Percentiles rank a stretch among this genome's conserved stretches.
Conservation (phyloP, 495 filamentous ascomycete species). For the Cercophora samala region DNA sequence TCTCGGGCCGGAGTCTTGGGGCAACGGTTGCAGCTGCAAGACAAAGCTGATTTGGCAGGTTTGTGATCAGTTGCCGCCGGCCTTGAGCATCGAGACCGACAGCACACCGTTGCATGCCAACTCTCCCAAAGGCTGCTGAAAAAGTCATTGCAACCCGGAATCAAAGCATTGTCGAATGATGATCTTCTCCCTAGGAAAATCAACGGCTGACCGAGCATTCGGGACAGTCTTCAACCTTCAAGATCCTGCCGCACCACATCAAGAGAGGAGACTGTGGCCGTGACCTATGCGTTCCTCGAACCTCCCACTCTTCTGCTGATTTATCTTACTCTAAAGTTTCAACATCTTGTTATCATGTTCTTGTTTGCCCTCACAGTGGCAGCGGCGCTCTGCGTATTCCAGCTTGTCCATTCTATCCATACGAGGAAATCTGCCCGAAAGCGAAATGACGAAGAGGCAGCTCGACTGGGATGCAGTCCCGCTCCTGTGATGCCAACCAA, state of each 20-base stretch:
- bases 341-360: background rate
- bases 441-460: background rate
- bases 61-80: background rate
- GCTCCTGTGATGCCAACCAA: conserved; percentile 19
- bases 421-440: background rate
- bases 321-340: background rate
- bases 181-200: background rate
- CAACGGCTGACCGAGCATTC: background rate
- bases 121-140: background rate
- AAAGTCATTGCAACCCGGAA: background rate
- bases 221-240: background rate
- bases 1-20: too few species aligned
- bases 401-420: background rate
- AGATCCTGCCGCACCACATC: background rate
- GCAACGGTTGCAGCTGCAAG: background rate
- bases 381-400: background rate
- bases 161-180: background rate
- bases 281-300: background rate
- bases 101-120: background rate
- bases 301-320: background rate
- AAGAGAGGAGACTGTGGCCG: background rate
- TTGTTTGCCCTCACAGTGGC: background rate
- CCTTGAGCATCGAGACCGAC: background rate
- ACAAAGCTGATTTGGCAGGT: background rate
- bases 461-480: conserved; percentile 14